Percentiles rank a stretch among this genome's conserved stretches.
Conservation (phyloP, 257 asterid genomes). For the Lycium barbarum region DNA sequence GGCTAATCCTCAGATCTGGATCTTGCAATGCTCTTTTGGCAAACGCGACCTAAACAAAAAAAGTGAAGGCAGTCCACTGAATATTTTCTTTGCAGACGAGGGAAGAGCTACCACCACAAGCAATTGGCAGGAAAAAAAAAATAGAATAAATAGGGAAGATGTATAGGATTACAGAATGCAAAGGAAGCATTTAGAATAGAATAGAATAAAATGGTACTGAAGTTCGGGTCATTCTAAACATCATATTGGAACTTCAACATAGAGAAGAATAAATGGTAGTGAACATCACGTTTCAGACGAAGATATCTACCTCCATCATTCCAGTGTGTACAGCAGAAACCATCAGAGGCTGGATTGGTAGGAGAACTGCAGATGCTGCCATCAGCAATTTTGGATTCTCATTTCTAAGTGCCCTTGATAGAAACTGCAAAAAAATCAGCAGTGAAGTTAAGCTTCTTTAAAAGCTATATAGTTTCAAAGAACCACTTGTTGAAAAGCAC, state of each 20-base stretch:
- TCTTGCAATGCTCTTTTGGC: slow-evolving; percentile 84
- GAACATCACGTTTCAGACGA: background rate
- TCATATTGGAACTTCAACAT: background rate
- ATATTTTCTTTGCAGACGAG: background rate
- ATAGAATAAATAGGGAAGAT: background rate
- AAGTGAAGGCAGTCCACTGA: background rate
- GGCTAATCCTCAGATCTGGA: slow-evolving; percentile 73
- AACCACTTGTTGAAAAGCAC: background rate
- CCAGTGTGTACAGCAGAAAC: slow-evolving; percentile 97
- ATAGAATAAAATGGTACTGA: background rate
- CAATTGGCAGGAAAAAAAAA: background rate
- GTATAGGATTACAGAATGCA: background rate
- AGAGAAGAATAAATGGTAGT: background rate
- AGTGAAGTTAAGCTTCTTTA: background rate
- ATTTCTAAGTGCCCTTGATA: slow-evolving; percentile 80
- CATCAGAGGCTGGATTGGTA: slow-evolving; percentile 92
- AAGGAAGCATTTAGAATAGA: background rate
- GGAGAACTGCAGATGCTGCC: slow-evolving; percentile 82
- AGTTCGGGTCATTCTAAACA: background rate
- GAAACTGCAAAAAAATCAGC: slow-evolving; percentile 60
- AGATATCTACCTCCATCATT: slow-evolving; percentile 82
- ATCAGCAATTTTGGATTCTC: slow-evolving; percentile 88
- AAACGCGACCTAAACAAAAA: slow-evolving; percentile 68
- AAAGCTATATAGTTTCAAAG: background rate
- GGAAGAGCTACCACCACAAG: too few relatives aligned